Evolutionary conservation across 2,329 filamentous ascomycete species (phyloP).

Genomic region (Cylindrodendrum hubeiense): DNA sequence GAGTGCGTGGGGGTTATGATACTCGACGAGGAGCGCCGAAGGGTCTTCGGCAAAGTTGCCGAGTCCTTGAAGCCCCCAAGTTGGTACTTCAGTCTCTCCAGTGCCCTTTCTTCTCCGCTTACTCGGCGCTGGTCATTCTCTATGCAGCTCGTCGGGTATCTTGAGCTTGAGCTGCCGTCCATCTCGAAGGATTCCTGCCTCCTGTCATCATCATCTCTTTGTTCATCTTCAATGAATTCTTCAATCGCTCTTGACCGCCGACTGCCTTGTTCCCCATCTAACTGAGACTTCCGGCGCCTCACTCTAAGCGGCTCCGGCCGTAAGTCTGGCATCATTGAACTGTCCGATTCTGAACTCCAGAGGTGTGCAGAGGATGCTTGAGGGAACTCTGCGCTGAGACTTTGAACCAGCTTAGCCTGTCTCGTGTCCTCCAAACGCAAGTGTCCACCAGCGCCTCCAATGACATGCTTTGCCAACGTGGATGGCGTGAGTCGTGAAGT

Average conservation of each 20-base stretch:
- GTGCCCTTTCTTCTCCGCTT: conserved; percentile 14
- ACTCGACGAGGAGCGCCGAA: conserved; percentile 32
- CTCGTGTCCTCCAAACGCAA: conserved; percentile 35
- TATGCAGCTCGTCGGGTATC: not conserved
- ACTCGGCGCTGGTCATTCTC: not conserved
- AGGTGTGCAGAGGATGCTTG: conserved; percentile 39
- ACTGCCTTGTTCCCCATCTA: conserved; percentile 14
- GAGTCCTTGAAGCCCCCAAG: conserved; percentile 3
- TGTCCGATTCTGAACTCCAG: conserved; percentile 29
- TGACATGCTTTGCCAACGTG: conserved; percentile 37
- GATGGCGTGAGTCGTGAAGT: conserved; percentile 41
- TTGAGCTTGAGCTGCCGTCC: not conserved
- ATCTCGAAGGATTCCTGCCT: conserved; percentile 20
- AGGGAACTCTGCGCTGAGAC: conserved; percentile 22
- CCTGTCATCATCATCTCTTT: not conserved
- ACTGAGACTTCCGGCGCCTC: conserved; percentile 20
- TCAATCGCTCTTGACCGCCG: conserved; percentile 33
- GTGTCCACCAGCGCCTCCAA: conserved; percentile 40
- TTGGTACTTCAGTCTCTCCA: conserved; percentile 14
- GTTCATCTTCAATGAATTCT: conserved; percentile 12
- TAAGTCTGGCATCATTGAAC: conserved; percentile 33
- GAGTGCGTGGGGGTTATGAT: conserved; percentile 38
- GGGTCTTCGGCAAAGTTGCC: conserved; percentile 6
- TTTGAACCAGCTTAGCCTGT: conserved; percentile 34
- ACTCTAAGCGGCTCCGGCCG: conserved; percentile 44